These are phyloP conservation scores for Hanseniaspora singularis DNA, from an alignment of 805 yeast species.

Conservation along the genomic window DNA sequence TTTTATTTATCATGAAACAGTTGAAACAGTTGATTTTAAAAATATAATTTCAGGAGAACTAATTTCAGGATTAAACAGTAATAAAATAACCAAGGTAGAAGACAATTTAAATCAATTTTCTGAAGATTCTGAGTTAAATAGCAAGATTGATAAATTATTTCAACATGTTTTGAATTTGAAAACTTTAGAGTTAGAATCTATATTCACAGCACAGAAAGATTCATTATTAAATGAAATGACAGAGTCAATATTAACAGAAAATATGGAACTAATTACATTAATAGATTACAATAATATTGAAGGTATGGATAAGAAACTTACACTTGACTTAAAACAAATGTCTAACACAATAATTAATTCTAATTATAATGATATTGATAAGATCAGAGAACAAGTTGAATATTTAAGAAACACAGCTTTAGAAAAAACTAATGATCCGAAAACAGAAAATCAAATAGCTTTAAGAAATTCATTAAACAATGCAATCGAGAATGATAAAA, in stretches of 20 bases:
- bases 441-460: slow-evolving; percentile 46
- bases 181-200: slow-evolving; percentile 75
- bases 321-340: slow-evolving; percentile 27
- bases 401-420: slow-evolving; percentile 28
- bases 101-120: neutral
- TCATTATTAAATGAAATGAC: slow-evolving; percentile 57
- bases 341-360: slow-evolving; percentile 23
- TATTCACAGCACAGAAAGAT: slow-evolving; percentile 84
- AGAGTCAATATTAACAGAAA: slow-evolving; percentile 64
- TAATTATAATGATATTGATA: slow-evolving; percentile 22
- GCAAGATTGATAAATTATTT: slow-evolving; percentile 44
- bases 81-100: neutral
- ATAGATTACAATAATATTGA: slow-evolving; percentile 43
- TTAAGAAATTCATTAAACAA: slow-evolving; percentile 49
- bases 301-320: slow-evolving; percentile 26
- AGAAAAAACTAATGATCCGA: slow-evolving; percentile 28
- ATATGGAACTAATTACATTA: slow-evolving; percentile 66
- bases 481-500: slow-evolving; percentile 49
- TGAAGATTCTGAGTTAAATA: slow-evolving; percentile 31
- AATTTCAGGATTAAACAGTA: slow-evolving; percentile 29
- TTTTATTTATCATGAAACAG: slow-evolving; percentile 68
- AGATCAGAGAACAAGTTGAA: slow-evolving; percentile 30
- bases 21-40: slow-evolving; percentile 57
- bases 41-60: slow-evolving; percentile 29
- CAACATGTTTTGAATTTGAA: slow-evolving; percentile 71